Base-by-base conservation (phyloP, 2,329 filamentous ascomycete species). In the Dothiorella sarmentorum region DNA sequence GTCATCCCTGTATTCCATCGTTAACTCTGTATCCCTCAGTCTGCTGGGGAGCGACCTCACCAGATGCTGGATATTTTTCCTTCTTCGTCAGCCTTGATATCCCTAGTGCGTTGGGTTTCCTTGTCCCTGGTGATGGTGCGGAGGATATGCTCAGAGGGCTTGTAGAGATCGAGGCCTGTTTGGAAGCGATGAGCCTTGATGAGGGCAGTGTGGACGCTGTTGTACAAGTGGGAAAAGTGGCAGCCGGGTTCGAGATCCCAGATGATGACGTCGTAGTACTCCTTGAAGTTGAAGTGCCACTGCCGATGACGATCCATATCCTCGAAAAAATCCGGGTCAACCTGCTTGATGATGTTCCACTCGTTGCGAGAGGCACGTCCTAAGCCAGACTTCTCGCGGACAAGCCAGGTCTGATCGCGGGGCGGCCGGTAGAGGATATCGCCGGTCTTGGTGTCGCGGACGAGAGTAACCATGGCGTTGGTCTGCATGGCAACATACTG, bases 241-340 rank as follows among this genome's bases (percentile, higher is more conserved):
- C 68, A 52, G 10, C 75, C 75, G 10, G 75, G 65, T 7, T 62
- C 63, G 2, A 69, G 59, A 58, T 75, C 74, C 75, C 74, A 77
- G 7, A 78, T 64, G 45, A 74, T 75, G 20, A 78, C 65, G 64
- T 77, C 74, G 49, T 75, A 77, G 58, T 76, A 75, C 38, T 78
- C 73, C 10, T 73, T 69, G 61, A 78, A 78, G 3, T 70, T 68
- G 56, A 77, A 71, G 31, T 68, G 68, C 69, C 72, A 77, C 18
- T 71, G 64, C 24, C 73, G 64, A 7, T 62, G 58, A 13, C 63
- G 64, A 18, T 75, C 73, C 67, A 76, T 72, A n/a, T 70, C 64
- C 31, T 75, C 73, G 45, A 76, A 77, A 58, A 77, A 75, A 4
- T 66, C 60, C 1, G 69, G 66, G 1, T 71, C 72, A 31, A 77